phyloP scores from a whole-genome alignment of 1,284 basidiomycete species.

The Austroboletus novae-zelandiae region DNA sequence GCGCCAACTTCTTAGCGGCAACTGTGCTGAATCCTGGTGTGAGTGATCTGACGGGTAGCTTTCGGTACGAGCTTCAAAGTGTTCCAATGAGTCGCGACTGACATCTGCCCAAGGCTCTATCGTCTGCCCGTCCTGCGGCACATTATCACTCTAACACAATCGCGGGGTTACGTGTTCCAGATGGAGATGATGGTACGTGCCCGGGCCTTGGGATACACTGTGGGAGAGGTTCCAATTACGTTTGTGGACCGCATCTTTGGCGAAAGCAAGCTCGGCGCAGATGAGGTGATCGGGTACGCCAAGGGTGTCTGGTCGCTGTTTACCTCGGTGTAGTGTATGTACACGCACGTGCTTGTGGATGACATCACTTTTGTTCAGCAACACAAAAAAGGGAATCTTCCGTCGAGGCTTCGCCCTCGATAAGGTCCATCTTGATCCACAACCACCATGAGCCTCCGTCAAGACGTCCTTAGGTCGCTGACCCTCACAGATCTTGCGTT shows the following conservation, averaged over 20 bases:
- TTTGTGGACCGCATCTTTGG: conserved; percentile 93
- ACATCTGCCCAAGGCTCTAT: conserved; percentile 62
- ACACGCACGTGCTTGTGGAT: conserved; percentile 3
- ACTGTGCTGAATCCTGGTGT: conserved; percentile 82
- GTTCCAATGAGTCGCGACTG: not conserved
- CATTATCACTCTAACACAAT: conserved; percentile 80
- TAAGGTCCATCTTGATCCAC: conserved; percentile 9
- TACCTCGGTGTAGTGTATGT: conserved; percentile 52
- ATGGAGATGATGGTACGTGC: conserved; percentile 98
- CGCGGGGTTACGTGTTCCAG: conserved; percentile 93
- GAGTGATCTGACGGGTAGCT: conserved; percentile 84
- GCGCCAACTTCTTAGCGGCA: conserved; percentile 84
- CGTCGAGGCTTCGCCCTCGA: not conserved
- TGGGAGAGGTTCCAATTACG: conserved; percentile 91
- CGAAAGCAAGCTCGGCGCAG: conserved; percentile 86
- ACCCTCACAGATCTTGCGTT: conserved; percentile 29
- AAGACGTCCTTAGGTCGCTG: conserved; percentile 66
- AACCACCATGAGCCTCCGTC: conserved; percentile 64
- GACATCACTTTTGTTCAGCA: conserved; percentile 23
- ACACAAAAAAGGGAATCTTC: conserved; percentile 8
- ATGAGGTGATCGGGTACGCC: conserved; percentile 86
- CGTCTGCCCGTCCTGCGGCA: conserved; percentile 72
- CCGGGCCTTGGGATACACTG: conserved; percentile 73
- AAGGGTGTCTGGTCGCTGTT: conserved; percentile 86
- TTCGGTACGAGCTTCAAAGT: conserved; percentile 53